Percentiles rank a stretch among this genome's conserved stretches.
Evolutionary conservation across 306 rosid species (phyloP).

Genomic region (Malus domestica): DNA sequence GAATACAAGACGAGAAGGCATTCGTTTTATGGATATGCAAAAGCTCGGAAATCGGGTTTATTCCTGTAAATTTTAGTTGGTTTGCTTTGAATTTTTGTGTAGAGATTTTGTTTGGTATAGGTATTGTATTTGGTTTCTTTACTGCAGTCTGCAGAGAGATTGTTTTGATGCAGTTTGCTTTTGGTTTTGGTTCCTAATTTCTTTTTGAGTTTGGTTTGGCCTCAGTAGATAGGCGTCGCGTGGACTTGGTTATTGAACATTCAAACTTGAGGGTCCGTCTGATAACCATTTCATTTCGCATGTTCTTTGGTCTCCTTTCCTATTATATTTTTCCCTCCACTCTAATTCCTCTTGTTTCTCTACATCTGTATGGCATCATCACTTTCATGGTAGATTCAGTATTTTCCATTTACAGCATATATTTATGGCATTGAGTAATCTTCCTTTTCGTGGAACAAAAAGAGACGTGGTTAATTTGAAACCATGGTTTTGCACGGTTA

Average conservation of each 20-base stretch:
- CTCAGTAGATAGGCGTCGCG: not conserved
- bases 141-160: not conserved
- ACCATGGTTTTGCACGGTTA: not conserved
- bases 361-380: no score
- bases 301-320: not conserved
- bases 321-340: not conserved
- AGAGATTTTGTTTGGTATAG: not conserved
- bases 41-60: not conserved
- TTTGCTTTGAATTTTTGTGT: not conserved
- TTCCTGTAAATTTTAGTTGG: not conserved
- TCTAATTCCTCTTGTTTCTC: not conserved
- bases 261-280: not conserved
- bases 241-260: not conserved
- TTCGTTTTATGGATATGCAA: not conserved
- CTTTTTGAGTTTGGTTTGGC: not conserved
- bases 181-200: not conserved
- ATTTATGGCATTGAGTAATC: not conserved
- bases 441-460: not conserved
- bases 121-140: not conserved
- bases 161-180: no score
- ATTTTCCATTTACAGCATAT: no score
- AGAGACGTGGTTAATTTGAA: not conserved
- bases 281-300: not conserved
- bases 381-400: no score
- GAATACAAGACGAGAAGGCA: not conserved